phyloP scores from a whole-genome alignment of 1,284 basidiomycete genomes.

The Golubevia sp. region DNA sequence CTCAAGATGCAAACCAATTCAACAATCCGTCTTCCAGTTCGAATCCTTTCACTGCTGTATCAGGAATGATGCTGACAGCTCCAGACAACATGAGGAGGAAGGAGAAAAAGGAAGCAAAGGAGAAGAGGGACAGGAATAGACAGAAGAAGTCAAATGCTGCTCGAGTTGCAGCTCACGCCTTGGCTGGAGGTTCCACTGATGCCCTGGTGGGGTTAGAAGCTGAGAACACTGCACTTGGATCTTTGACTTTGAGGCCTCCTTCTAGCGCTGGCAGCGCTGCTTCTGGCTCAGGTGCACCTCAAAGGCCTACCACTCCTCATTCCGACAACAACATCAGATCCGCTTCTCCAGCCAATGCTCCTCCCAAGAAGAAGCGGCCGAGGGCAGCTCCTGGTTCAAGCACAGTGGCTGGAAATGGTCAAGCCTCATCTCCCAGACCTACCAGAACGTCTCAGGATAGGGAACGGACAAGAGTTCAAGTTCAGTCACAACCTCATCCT shows the following conservation, averaged over 20 bases:
- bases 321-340: neutral
- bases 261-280: neutral
- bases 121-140: constrained; percentile 33
- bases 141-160: constrained; percentile 34
- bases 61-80: constrained; percentile 44
- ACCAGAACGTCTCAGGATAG: neutral
- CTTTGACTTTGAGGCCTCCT: neutral
- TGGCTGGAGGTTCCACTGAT: constrained; percentile 12
- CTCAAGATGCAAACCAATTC: neutral
- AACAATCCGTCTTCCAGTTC: neutral
- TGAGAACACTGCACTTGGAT: neutral
- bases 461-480: neutral
- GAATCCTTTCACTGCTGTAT: neutral
- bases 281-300: neutral
- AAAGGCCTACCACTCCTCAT: neutral
- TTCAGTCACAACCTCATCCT: neutral
- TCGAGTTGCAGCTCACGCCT: constrained; percentile 20
- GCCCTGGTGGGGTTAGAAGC: no score
- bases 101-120: constrained; percentile 31
- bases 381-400: neutral
- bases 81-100: constrained; percentile 49
- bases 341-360: neutral
- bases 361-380: neutral
- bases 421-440: neutral
- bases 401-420: neutral